These are phyloP conservation scores for Zygosaccharomyces pseudobailii DNA, from an alignment of 1,139 yeast genomes.

Conservation along the genomic window DNA sequence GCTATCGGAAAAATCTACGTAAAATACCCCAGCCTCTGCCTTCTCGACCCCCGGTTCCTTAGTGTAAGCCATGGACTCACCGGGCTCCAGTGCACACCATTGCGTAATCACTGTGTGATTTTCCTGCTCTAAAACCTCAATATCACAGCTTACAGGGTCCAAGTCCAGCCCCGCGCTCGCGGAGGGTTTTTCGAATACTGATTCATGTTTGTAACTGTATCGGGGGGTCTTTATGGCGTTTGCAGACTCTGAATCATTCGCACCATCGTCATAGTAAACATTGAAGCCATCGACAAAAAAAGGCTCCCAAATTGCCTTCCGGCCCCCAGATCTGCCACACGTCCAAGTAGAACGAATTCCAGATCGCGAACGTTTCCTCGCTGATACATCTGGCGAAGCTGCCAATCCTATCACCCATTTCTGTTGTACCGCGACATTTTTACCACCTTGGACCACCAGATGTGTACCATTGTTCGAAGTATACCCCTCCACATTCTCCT, in stretches of 20 bases:
- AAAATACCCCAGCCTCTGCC: conserved; percentile 29
- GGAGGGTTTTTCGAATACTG: conserved; percentile 6
- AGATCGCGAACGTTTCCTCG: not conserved
- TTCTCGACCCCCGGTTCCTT: conserved; percentile 10
- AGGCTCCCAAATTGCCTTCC: conserved; percentile 12
- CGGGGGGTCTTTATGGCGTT: conserved; percentile 14
- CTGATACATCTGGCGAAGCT: not conserved
- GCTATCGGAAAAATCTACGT: conserved; percentile 22
- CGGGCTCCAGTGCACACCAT: conserved; percentile 14
- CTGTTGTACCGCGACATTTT: conserved; percentile 12
- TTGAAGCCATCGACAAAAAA: conserved; percentile 21
- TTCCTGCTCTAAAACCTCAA: conserved; percentile 20
- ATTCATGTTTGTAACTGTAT: conserved; percentile 15
- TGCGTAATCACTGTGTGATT: conserved; percentile 17
- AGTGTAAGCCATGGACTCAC: conserved; percentile 5
- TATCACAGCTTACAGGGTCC: conserved; percentile 17
- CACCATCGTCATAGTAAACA: conserved; percentile 12
- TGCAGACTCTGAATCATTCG: not conserved
- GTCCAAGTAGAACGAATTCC: not conserved
- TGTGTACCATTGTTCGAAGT: conserved; percentile 16
- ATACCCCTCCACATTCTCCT: conserved; percentile 14
- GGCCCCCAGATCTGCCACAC: conserved; percentile 8
- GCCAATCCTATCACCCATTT: conserved; percentile 7
- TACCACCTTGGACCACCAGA: conserved; percentile 15
- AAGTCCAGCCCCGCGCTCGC: conserved; percentile 6